These are phyloP conservation scores for Rhamnella rubrinervis DNA, from an alignment of 331 rosid genomes.

Conservation along the genomic window DNA sequence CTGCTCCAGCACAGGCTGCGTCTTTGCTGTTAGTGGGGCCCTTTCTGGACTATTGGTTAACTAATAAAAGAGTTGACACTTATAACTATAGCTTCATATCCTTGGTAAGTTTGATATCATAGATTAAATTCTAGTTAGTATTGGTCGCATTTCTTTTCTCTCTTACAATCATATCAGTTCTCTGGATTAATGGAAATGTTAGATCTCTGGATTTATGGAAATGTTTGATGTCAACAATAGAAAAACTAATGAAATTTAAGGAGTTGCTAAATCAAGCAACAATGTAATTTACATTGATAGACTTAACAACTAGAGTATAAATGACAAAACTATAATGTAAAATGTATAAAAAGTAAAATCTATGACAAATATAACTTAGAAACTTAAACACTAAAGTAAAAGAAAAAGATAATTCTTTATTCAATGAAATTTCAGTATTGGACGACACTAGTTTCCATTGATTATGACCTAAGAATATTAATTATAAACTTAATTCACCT, in stretches of 20 bases:
- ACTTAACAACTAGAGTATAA: too few species aligned
- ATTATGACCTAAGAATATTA: too few species aligned
- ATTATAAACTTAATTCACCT: too few species aligned
- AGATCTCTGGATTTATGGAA: background rate
- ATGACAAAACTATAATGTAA: too few species aligned
- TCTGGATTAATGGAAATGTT: background rate
- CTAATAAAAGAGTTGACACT: slow-evolving; percentile 59
- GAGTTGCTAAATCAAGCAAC: too few species aligned
- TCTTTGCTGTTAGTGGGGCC: slow-evolving; percentile 76
- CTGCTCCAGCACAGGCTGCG: slow-evolving; percentile 93
- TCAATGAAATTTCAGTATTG: too few species aligned
- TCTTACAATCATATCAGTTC: background rate
- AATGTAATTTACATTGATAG: too few species aligned
- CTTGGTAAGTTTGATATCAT: slow-evolving; percentile 42
- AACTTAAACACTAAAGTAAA: too few species aligned
- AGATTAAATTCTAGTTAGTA: slow-evolving; percentile 9
- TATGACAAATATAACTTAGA: too few species aligned
- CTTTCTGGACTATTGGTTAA: slow-evolving; percentile 85
- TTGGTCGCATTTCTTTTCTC: slow-evolving; percentile 1
- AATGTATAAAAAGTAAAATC: too few species aligned
- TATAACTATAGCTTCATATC: slow-evolving; percentile 54
- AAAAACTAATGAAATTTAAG: background rate
- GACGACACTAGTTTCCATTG: too few species aligned
- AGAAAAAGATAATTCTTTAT: too few species aligned
- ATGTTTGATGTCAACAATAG: background rate